These are phyloP conservation scores for Cladosporium phlei DNA, from an alignment of 2,329 filamentous ascomycete genomes.

Conservation along the genomic window DNA sequence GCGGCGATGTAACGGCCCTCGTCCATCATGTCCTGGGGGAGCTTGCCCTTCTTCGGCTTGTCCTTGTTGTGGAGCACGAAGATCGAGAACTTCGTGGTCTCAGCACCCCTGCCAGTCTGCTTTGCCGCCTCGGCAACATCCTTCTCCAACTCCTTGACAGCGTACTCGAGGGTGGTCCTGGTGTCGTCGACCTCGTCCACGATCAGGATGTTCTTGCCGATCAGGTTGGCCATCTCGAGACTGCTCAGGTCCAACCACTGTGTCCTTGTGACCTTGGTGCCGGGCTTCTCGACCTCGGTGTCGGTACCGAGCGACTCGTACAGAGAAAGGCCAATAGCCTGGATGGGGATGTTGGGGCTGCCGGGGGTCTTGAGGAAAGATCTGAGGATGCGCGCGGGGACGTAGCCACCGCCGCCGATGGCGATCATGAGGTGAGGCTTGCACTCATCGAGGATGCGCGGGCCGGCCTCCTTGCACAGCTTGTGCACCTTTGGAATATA, in stretches of 20 bases:
- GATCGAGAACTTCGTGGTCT: slow-evolving; percentile 84
- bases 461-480: slow-evolving; percentile 83
- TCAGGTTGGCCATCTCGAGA: slow-evolving; percentile 80
- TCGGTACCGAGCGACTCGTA: slow-evolving; percentile 74
- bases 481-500: slow-evolving; percentile 72
- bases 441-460: slow-evolving; percentile 76
- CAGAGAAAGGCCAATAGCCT: slow-evolving; percentile 95
- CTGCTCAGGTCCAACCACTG: slow-evolving; percentile 94
- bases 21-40: slow-evolving; percentile 73
- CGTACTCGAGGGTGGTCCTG: slow-evolving; percentile 88
- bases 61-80: slow-evolving; percentile 99
- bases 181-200: slow-evolving; percentile 97
- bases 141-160: slow-evolving; percentile 88
- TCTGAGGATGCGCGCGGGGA: slow-evolving; percentile 92
- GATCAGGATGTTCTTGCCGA: slow-evolving; percentile 86
- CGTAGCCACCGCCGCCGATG: slow-evolving; percentile 95
- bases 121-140: slow-evolving; percentile 79
- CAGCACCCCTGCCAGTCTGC: slow-evolving; percentile 61
- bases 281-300: slow-evolving; percentile 63
- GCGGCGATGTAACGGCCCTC: slow-evolving; percentile 76
- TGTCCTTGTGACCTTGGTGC: slow-evolving; percentile 92
- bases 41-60: slow-evolving; percentile 84
- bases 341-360: slow-evolving; percentile 92
- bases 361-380: slow-evolving; percentile 92
- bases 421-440: slow-evolving; percentile 96